These are phyloP conservation scores for Cucumis cinereus DNA, from an alignment of 306 rosid species.

Conservation along the genomic window DNA sequence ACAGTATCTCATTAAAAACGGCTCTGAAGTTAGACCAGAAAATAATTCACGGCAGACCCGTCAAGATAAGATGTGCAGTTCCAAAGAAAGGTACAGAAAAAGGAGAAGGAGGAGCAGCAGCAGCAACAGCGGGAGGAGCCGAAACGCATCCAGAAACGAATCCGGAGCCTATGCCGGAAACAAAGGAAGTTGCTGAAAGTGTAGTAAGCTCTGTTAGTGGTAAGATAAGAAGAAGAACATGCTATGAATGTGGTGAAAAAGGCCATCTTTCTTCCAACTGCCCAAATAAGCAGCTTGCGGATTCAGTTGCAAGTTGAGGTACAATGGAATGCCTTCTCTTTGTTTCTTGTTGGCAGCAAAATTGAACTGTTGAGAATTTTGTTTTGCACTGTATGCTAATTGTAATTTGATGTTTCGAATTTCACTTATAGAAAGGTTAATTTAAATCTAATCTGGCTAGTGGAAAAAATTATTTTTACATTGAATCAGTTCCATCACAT, in stretches of 20 bases:
- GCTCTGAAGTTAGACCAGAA: conserved; percentile 69
- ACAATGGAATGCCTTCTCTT: background rate
- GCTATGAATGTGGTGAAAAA: conserved; percentile 82
- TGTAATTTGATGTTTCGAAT: background rate
- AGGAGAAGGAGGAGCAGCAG: background rate
- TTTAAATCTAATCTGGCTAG: background rate
- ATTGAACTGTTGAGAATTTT: background rate
- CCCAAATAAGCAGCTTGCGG: conserved; percentile 38
- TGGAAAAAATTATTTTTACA: background rate
- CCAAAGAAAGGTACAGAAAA: conserved; percentile 41
- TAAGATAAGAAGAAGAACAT: conserved; percentile 68
- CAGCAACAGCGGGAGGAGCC: background rate
- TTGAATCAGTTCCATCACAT: background rate
- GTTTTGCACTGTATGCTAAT: background rate
- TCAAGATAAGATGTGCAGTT: conserved; percentile 72
- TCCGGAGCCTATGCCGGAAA: background rate
- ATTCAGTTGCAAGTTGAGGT: conserved; percentile 8
- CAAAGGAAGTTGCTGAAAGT: background rate
- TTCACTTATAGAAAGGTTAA: background rate
- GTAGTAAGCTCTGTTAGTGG: conserved; percentile 21
- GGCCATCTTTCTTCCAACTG: conserved; percentile 66
- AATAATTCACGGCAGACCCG: conserved; percentile 49
- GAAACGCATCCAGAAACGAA: background rate
- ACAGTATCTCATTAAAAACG: conserved; percentile 41
- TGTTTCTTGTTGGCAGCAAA: background rate